These are phyloP conservation scores for Verticillium nubilum DNA, from an alignment of 2,329 filamentous ascomycete genomes.

Conservation along the genomic window DNA sequence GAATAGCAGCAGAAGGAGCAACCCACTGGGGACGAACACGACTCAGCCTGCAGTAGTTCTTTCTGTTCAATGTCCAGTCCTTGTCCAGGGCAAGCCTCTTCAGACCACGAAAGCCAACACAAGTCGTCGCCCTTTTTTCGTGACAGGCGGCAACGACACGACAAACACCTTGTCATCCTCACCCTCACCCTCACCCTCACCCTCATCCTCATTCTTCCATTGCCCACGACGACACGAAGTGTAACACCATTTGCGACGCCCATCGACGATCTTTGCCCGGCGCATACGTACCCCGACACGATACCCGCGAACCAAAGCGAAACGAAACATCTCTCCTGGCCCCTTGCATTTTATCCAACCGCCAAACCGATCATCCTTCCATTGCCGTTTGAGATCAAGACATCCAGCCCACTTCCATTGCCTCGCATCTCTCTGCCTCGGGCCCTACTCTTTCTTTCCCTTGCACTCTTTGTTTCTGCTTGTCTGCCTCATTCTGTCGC, in stretches of 20 bases:
- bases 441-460: background rate
- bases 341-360: constrained; percentile 4
- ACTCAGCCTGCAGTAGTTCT: background rate
- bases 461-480: background rate
- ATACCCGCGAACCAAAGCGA: constrained; percentile 3
- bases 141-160: background rate
- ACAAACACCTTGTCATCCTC: background rate
- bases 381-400: constrained; percentile 1
- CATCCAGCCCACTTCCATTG: background rate
- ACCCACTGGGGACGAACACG: background rate
- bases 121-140: background rate
- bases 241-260: background rate
- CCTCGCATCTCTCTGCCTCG: background rate
- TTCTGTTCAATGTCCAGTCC: background rate
- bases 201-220: background rate
- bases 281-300: background rate
- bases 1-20: background rate
- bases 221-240: background rate
- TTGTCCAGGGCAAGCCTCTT: background rate
- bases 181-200: background rate
- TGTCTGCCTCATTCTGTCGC: background rate
- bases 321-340: constrained; percentile 9
- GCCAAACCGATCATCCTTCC: background rate
- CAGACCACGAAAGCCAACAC: background rate
- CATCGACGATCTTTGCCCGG: background rate